These are phyloP conservation scores for Syzygium malaccense DNA, from an alignment of 441 rosid species.

Conservation along the genomic window DNA sequence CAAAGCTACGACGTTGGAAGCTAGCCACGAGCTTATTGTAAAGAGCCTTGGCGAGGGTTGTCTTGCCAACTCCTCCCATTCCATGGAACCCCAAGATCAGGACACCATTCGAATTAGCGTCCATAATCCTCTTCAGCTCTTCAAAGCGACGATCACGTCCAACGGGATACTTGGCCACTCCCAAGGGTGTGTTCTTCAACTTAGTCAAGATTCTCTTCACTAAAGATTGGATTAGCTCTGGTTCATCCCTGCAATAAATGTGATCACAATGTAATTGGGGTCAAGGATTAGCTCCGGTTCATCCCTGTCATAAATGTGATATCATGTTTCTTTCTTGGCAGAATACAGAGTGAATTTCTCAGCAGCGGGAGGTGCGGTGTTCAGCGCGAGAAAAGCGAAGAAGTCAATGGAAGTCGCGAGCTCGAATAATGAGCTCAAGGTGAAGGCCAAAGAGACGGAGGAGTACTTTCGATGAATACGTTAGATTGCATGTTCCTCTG, in stretches of 20 bases:
- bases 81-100: conserved; percentile 41
- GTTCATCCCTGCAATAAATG: conserved; percentile 17
- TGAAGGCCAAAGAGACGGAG: rapidly evolving
- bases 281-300: conserved; percentile 19
- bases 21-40: conserved; percentile 28
- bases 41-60: conserved; percentile 46
- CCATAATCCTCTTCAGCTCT: conserved; percentile 16
- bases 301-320: conserved; percentile 11
- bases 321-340: background rate
- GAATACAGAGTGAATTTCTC: background rate
- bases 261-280: background rate
- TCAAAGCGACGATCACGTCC: conserved; percentile 41
- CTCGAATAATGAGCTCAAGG: background rate
- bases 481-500: background rate
- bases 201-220: conserved; percentile 35
- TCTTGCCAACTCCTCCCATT: conserved; percentile 63
- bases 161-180: conserved; percentile 31
- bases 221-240: conserved; percentile 16
- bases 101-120: conserved; percentile 16
- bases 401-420: background rate
- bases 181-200: conserved; percentile 36
- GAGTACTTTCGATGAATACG: background rate
- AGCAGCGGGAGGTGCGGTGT: background rate
- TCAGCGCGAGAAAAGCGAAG: rapidly evolving
- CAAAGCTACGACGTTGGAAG: conserved; percentile 29